Base-by-base conservation (phyloP, 345 rosid genomes). In the Dipteronia dyeriana region DNA sequence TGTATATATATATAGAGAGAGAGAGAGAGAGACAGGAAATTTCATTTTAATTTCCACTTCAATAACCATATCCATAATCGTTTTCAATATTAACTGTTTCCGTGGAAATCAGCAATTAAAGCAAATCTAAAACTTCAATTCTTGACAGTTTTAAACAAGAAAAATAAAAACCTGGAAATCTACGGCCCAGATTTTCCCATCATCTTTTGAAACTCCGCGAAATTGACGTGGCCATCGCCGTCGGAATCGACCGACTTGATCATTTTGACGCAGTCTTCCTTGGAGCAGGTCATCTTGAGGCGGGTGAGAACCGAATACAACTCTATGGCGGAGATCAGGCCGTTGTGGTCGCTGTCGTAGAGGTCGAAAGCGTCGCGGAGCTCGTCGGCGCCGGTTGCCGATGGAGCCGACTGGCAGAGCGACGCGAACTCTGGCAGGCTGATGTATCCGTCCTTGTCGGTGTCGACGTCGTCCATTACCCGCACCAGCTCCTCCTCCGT, bases 321-420 rank as follows among this genome's bases (percentile, higher is more conserved):
- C 88, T 95, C 98, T 4, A 39, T 8, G 8, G 90, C 71, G 57
- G 97, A 91, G 83, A 95, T 91, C 68, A 91, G 86, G 9, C 97
- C 99, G 88, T 95, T 84, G 76, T 80, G 79, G 82, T 93, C 88
- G 86, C 84, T 87, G 45, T 95, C 99, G 79, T 95, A 95, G 75
- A 93, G 88, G 73, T 91, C 90, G 80, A 95, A 95, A n/a, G 99
- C 99, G 70, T 93, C 98, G 43, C 85, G 91, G 63, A 95, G 84
- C 84, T 95, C 99, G 14, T 85, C 23, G 66, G 26, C 20, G 70
- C 56, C 5, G 78, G 71, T 60, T 17, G 68, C 61, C 5, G 78
- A 69, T 54, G 0, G 87, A 78, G 25, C 38, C 38, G 78, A 78
- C 17, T 85, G 84, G 75, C 94, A 93, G 60, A 91, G 83, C 29